Base-by-base conservation (phyloP, 2,329 filamentous ascomycete species). In the Diaporthe vexans region DNA sequence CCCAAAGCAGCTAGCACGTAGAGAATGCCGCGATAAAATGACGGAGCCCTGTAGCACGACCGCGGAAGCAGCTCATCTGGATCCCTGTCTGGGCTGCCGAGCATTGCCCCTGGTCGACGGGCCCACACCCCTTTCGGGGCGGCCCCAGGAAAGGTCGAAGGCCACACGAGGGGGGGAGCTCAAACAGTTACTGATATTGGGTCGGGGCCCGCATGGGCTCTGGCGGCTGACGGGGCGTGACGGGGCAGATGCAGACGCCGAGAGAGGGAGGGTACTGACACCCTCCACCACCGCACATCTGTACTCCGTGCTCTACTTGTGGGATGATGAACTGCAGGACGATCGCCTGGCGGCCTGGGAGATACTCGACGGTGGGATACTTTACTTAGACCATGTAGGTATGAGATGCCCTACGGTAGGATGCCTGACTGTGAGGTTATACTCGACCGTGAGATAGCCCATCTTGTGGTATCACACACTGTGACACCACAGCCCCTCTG, bases 51-150 rank as follows among this genome's bases (percentile, higher is more conserved):
- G 63, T 52, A 46, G 63, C 63, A 67, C 46, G 54, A 52, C 73
- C 70, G 73, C 70, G 70, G 71, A 75, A 73, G 63, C 73, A 63
- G 70, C 73, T 73, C 73, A 70, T 65, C 63, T 75, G 70, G 48
- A 73, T 63, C 56, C 73, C 59, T 61, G 58, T 51, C 52, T 73
- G 63, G 69, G 43, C 73, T 67, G 40, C 51, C 51, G 51, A 70
- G 67, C 33, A 17, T 5, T 3, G 24, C 37, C 51, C 61, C 69
- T 71, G 63, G 63, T 67, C 73, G 43, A 29, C 29, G 37, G 40
- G 48, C 21, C 71, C 71, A 73, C 74, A 75, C 74, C 58, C 73
- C 73, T 58, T 61, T 74, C 61, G 63, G 63, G 63, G 46, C 63
- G 46, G 54, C 43, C 43, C 73, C 63, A 33, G 52, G 46, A 68